Evolutionary conservation across 176 grass and related monocot genomes (phyloP), one percentile per base, ranked within the genome.

Genomic region (Alopecurus myosuroides): DNA sequence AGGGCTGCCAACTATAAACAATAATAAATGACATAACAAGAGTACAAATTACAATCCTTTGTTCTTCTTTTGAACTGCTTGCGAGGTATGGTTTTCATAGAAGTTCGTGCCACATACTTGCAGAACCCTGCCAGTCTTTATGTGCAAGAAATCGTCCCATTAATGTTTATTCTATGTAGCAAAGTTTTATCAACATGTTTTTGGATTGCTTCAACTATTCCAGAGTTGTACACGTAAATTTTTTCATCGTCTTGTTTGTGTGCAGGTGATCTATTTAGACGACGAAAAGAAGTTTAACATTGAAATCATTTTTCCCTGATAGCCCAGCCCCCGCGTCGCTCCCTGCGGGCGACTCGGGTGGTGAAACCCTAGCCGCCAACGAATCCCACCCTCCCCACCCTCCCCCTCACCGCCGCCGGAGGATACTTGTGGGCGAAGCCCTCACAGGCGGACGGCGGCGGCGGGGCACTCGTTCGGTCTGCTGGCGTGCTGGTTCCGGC

Each of bases 251-350:
- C 20, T 66, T 81, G 23, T 79, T 77, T 82, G 23, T 84, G 17
- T 80, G 72, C 81, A 96, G 94, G 91, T 96, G 39, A 96, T 96
- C 31, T 93, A 89, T 70, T 96, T 81, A 15, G 94, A 96, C 18
- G 91, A 96, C 42, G 94, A 93, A 34, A 88, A 90, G 81, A 96
- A 93, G 81, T 96, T 93, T 68, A 93, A 96, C 81, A 88, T 88
- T 79, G 94, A 96, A 39, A 88, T 93, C 62, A 96, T 85, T 25
- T 70, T 93, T n/a, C n/a, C n/a, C n/a, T n/a, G n/a, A n/a, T n/a
- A n/a, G n/a, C n/a, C n/a, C n/a, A n/a, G n/a, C n/a, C n/a, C n/a
- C n/a, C n/a, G n/a, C n/a, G n/a, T n/a, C n/a, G n/a, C n/a, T n/a
- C n/a, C n/a, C n/a, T n/a, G n/a, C n/a, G n/a, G n/a, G n/a, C n/a